These are phyloP conservation scores for Tolypocladium cylindrosporum DNA, from an alignment of 2,329 filamentous ascomycete species.

Conservation along the genomic window DNA sequence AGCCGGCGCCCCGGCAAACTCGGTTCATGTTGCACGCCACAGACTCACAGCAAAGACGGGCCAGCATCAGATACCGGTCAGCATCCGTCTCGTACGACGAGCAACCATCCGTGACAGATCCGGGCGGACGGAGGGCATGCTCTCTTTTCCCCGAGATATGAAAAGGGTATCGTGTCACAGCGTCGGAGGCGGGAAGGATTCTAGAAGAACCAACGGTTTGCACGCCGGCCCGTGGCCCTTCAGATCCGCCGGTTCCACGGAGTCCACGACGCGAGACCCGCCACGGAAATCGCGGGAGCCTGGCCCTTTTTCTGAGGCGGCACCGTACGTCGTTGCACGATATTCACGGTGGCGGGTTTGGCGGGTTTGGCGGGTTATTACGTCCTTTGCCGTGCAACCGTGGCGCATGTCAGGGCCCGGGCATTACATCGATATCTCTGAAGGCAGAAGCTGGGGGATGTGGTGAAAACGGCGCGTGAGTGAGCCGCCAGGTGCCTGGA, in stretches of 20 bases:
- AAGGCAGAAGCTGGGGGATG: neutral
- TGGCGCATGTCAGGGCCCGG: conserved; percentile 2
- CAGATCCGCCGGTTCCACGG: neutral
- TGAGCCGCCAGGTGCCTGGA: neutral
- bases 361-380: neutral
- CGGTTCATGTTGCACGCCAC: neutral
- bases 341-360: neutral
- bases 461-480: neutral
- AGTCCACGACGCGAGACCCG: neutral
- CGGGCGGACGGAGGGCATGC: neutral
- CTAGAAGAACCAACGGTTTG: neutral
- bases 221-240: neutral
- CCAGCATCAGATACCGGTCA: neutral
- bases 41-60: neutral
- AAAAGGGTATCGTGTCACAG: neutral
- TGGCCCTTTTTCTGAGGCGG: neutral
- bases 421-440: neutral
- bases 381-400: neutral
- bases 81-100: neutral
- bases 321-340: neutral
- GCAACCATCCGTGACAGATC: neutral
- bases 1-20: neutral
- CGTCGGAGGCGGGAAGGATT: neutral
- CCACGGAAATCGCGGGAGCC: neutral
- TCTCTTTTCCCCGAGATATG: neutral